These are phyloP conservation scores for Aureobasidium sp. DNA, from an alignment of 2,329 filamentous ascomycete species.

Conservation along the genomic window DNA sequence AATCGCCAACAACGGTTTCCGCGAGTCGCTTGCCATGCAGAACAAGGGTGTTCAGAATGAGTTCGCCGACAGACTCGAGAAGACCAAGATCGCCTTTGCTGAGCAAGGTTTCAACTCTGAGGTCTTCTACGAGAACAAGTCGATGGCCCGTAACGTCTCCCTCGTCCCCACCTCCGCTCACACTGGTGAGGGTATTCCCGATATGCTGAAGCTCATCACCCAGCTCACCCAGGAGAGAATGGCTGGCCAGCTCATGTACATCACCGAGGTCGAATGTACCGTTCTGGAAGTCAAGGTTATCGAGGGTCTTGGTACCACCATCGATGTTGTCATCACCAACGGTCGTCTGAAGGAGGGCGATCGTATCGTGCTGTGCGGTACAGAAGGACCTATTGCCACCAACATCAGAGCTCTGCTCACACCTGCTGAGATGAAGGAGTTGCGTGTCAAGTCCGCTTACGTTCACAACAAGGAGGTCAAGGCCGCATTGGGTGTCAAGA, in stretches of 20 bases:
- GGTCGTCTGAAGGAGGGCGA: slow-evolving; percentile 92
- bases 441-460: slow-evolving; percentile 91
- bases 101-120: slow-evolving; percentile 98
- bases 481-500: slow-evolving; percentile 97
- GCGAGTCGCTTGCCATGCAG: slow-evolving; percentile 81
- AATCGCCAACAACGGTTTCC: slow-evolving; percentile 97
- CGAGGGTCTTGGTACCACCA: slow-evolving; percentile 96
- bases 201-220: slow-evolving; percentile 93
- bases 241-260: slow-evolving; percentile 95
- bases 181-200: slow-evolving; percentile 97
- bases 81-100: slow-evolving; percentile 87
- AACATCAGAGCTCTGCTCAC: slow-evolving; percentile 93
- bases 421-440: slow-evolving; percentile 82
- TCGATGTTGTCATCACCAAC: slow-evolving; percentile 93
- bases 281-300: slow-evolving; percentile 99
- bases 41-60: slow-evolving; percentile 90
- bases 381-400: slow-evolving; percentile 90
- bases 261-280: slow-evolving; percentile 94
- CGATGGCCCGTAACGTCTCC: slow-evolving; percentile 89
- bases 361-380: slow-evolving; percentile 87
- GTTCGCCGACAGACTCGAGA: slow-evolving; percentile 80
- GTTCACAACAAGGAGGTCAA: slow-evolving; percentile 99
- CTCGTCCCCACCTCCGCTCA: slow-evolving; percentile 93
- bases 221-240: slow-evolving; percentile 94
- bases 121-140: slow-evolving; percentile 96